phyloP scores from a whole-genome alignment of 2,329 filamentous ascomycete genomes.

The Pseudocercospora fijiensis region DNA sequence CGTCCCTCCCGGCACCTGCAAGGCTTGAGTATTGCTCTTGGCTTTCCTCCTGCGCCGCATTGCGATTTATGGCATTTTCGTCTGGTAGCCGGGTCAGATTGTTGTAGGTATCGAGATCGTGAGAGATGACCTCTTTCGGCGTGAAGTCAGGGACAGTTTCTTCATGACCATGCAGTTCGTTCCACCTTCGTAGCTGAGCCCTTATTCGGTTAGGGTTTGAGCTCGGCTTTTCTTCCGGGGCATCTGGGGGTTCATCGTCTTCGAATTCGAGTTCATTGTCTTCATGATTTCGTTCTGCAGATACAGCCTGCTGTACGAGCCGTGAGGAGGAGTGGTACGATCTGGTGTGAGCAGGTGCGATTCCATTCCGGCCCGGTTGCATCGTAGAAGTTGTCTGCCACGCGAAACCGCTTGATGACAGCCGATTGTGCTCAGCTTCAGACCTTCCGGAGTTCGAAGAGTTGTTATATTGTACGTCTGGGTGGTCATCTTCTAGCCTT shows the following conservation, averaged over 20 bases:
- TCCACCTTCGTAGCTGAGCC: constrained; percentile 45
- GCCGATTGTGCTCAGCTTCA: not conserved
- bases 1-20: constrained; percentile 27
- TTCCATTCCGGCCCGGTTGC: not conserved
- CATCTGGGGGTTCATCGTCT: not conserved
- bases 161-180: constrained; percentile 41
- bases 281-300: not conserved
- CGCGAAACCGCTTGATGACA: not conserved
- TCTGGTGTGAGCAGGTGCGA: not conserved
- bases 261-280: not conserved
- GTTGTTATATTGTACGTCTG: not conserved
- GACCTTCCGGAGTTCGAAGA: not conserved
- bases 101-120: constrained; percentile 33
- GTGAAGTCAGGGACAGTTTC: constrained; percentile 20
- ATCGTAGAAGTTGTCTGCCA: not conserved
- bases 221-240: not conserved
- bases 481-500: not conserved
- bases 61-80: constrained; percentile 27
- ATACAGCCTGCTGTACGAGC: not conserved
- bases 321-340: not conserved
- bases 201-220: constrained; percentile 35
- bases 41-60: constrained; percentile 29
- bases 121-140: constrained; percentile 24
- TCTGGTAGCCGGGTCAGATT: constrained; percentile 36
- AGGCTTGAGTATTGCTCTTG: constrained; percentile 26